Evolutionary conservation across 1,284 basidiomycete species (phyloP).

Genomic region (Gomphus bonarii): DNA sequence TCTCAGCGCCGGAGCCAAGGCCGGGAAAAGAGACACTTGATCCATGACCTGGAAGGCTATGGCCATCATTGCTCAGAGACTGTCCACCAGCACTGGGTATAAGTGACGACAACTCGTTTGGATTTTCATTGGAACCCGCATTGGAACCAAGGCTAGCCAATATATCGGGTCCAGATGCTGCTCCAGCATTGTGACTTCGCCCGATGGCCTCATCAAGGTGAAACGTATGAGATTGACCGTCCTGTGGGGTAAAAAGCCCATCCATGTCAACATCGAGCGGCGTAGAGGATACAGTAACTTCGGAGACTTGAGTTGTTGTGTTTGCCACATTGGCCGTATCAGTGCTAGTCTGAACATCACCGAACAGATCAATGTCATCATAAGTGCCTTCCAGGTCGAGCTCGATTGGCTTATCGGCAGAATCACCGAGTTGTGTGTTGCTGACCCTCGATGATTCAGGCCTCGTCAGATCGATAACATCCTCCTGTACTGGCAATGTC

Average conservation of each 20-base stretch:
- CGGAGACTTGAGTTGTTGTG: conserved; percentile 4
- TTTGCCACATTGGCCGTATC: conserved; percentile 14
- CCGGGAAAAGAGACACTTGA: neutral
- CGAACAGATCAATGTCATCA: conserved; percentile 52
- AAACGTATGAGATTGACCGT: conserved; percentile 3
- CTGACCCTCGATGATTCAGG: neutral
- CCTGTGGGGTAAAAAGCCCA: conserved; percentile 12
- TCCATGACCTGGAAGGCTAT: neutral
- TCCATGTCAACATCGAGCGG: conserved; percentile 8
- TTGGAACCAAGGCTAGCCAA: neutral
- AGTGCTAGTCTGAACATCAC: conserved; percentile 23
- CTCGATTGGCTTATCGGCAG: conserved; percentile 71
- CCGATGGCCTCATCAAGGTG: neutral
- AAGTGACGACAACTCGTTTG: conserved; percentile 1
- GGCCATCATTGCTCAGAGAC: neutral
- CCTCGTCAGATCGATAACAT: conserved; percentile 9
- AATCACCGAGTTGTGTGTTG: conserved; percentile 35
- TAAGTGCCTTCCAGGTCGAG: conserved; percentile 37
- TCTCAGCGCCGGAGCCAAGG: conserved; percentile 13
- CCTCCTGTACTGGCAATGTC: neutral
- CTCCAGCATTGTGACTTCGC: neutral
- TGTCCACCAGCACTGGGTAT: neutral
- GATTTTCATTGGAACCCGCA: neutral
- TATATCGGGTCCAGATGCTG: neutral
- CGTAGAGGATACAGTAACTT: neutral